These are phyloP conservation scores for Anacardium occidentale DNA, from an alignment of 345 rosid genomes.

Conservation along the genomic window DNA sequence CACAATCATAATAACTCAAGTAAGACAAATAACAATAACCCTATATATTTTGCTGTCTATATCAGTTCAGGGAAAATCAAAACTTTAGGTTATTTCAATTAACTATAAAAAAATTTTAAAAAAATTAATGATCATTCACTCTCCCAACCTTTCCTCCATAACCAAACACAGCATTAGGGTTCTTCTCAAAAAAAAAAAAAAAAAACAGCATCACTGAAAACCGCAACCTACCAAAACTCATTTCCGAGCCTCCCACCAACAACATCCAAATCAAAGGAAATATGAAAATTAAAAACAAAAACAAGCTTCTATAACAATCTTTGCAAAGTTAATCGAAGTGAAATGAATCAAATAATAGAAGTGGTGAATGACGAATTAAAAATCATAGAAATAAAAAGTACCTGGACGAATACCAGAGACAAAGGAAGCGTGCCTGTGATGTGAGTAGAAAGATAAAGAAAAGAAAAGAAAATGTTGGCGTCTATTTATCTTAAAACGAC, in stretches of 20 bases:
- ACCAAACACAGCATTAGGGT: slow-evolving; percentile 23
- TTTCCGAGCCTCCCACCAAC: background rate
- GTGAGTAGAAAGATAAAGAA: background rate
- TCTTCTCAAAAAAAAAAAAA: background rate
- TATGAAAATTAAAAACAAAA: too few species aligned
- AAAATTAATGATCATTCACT: background rate
- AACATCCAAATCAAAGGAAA: too few species aligned
- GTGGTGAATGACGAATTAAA: background rate
- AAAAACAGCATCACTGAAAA: background rate
- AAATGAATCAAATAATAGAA: background rate
- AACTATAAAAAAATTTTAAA: too few species aligned
- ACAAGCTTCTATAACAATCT: background rate
- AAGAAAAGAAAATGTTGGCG: background rate
- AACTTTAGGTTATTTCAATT: background rate
- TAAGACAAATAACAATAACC: background rate
- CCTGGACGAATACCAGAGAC: background rate
- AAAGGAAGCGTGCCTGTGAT: slow-evolving; percentile 10
- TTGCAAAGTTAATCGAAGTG: background rate
- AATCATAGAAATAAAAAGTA: background rate
- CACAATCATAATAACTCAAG: background rate
- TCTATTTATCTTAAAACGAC: slow-evolving; percentile 6
- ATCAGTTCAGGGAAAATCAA: background rate
- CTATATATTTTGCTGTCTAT: background rate
- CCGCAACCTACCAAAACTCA: background rate
- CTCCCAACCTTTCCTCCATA: slow-evolving; percentile 7